Percentiles rank a stretch among this genome's conserved stretches.
Evolutionary conservation across 139 green algal genomes (phyloP).

Genomic region (Chlamydomonas incerta): DNA sequence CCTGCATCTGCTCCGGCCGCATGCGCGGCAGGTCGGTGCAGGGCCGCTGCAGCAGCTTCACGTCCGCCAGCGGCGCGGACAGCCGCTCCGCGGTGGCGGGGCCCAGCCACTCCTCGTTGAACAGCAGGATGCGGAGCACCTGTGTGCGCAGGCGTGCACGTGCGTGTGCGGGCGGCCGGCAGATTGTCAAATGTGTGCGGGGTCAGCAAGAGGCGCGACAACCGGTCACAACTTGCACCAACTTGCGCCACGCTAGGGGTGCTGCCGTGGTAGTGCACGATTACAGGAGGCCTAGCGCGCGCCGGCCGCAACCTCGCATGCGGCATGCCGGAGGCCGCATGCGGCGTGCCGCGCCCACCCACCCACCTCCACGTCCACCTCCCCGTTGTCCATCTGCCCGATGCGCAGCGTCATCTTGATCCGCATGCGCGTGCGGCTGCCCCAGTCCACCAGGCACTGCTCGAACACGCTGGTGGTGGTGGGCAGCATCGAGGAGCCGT

Average conservation of each 20-base stretch:
- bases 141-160: neutral
- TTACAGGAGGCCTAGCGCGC: too few relatives aligned
- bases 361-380: conserved; percentile 60
- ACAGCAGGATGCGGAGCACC: conserved; percentile 56
- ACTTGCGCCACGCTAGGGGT: too few relatives aligned
- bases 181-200: too few relatives aligned
- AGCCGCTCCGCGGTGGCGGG: neutral
- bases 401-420: conserved; percentile 55
- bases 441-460: conserved; percentile 53
- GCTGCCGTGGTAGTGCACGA: too few relatives aligned
- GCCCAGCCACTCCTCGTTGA: conserved; percentile 46
- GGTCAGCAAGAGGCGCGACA: too few relatives aligned
- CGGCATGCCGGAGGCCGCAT: too few relatives aligned
- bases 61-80: neutral
- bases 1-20: conserved; percentile 31
- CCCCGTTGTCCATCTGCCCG: conserved; percentile 47
- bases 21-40: conserved; percentile 39
- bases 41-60: neutral
- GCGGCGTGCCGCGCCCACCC: too few relatives aligned
- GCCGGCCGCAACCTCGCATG: too few relatives aligned
- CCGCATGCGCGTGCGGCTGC: conserved; percentile 31
- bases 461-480: conserved; percentile 33
- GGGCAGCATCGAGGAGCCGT: conserved; percentile 10
- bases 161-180: too few relatives aligned
- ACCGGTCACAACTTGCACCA: too few relatives aligned